Conservation (phyloP, 768 basidiomycete species). For the Amanita rimosa region DNA sequence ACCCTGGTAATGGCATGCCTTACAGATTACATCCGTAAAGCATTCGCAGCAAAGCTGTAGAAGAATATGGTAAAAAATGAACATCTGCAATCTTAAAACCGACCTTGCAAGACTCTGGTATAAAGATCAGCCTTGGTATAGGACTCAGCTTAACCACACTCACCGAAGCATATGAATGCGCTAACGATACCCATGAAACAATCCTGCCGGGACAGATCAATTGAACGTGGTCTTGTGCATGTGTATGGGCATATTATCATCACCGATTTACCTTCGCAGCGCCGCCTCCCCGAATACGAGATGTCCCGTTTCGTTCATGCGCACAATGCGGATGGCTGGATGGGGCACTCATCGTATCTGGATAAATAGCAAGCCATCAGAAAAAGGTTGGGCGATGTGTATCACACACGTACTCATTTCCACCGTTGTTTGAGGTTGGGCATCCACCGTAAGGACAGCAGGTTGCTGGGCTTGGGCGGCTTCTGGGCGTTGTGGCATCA, state of each 20-base stretch:
- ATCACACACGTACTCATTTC: constrained; percentile 3
- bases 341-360: background rate
- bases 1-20: background rate
- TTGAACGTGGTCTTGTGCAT: no score
- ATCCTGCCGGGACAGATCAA: background rate
- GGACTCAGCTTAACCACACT: no score
- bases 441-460: background rate
- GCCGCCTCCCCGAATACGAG: constrained; percentile 4
- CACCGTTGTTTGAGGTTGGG: background rate
- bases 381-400: background rate
- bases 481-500: background rate
- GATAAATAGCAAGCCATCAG: background rate
- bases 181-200: background rate
- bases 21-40: background rate
- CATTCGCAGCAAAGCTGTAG: constrained; percentile 1
- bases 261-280: constrained; percentile 1
- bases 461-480: background rate
- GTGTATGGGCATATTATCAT: no score
- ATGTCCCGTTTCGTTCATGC: background rate
- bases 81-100: background rate
- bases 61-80: background rate
- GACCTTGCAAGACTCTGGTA: constrained; percentile 5
- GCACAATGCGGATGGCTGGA: background rate
- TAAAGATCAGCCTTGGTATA: background rate
- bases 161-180: constrained; percentile 2